A percentile compares a stretch with the other conserved stretches of the same genome.
Conservation (phyloP, 768 basidiomycete species). For the Leccinum subgranulosum region DNA sequence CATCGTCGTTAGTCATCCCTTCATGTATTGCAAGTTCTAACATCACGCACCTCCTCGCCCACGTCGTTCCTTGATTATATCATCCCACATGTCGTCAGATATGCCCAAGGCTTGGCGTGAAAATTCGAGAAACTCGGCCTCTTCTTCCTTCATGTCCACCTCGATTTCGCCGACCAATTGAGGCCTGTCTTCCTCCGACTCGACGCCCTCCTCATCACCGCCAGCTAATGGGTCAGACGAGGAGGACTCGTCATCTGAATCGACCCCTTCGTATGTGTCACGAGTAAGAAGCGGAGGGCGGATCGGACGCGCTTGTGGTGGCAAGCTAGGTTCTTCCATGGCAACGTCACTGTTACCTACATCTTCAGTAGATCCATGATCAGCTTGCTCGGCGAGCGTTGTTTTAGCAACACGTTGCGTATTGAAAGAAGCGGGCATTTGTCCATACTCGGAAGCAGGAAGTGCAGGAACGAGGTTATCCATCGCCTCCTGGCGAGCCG, state of each 20-base stretch:
- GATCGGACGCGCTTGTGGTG: constrained; percentile 42
- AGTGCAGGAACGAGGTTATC: constrained; percentile 79
- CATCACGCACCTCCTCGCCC: constrained; percentile 71
- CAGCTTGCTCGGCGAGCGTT: constrained; percentile 41
- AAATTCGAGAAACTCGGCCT: constrained; percentile 94
- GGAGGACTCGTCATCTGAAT: constrained; percentile 87
- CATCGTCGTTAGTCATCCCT: constrained; percentile 5
- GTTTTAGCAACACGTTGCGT: constrained; percentile 63
- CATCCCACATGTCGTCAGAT: constrained; percentile 80
- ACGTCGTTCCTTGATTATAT: constrained; percentile 78
- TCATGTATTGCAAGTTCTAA: not conserved
- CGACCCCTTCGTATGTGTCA: constrained; percentile 87
- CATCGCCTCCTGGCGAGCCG: constrained; percentile 62
- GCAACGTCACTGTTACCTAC: constrained; percentile 4
- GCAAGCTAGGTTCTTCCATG: constrained; percentile 4
- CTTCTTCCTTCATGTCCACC: constrained; percentile 89
- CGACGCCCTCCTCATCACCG: constrained; percentile 46
- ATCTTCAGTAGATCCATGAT: constrained; percentile 12
- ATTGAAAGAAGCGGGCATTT: constrained; percentile 74
- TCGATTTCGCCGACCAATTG: constrained; percentile 82
- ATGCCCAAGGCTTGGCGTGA: constrained; percentile 90
- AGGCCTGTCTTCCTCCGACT: constrained; percentile 79
- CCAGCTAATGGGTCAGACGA: constrained; percentile 48
- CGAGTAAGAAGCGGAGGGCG: constrained; percentile 79
- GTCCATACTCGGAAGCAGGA: constrained; percentile 82